Base-by-base conservation (phyloP, 2,329 filamentous ascomycete species). In the Lasiodiplodia hormozganensis region DNA sequence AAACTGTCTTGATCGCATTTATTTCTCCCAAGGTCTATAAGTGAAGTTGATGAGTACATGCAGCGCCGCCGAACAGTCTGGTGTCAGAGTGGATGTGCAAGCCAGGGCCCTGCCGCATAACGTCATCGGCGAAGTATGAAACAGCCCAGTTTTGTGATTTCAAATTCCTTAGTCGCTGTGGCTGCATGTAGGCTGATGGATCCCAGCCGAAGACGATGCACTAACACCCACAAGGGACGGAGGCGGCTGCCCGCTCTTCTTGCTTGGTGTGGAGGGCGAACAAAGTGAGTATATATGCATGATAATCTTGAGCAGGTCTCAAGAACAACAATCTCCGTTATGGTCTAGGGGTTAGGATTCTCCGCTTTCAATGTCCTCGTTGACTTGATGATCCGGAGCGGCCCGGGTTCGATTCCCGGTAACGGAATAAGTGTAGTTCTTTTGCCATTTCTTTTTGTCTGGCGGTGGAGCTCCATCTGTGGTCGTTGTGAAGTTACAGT, bases 321-420 rank as follows among this genome's bases (percentile, higher is more conserved):
- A 16, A 38, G 1, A 28, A 10, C 40, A 28, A 14, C 53, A 21
- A 21, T 1, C 25, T 64, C 60, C 60, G 60, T 52, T 64, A 64
- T 64, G 60, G 60, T 64, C 60, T 64, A 64, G 60, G 60, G 60
- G 60, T 64, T 64, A 64, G 60, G 60, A 64, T 64, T 64, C 47
- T 64, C 60, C 60, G 60, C 60, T 64, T 64, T 64, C 60, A 64
- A 25, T 16, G 14, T 21, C 7, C 2, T 6, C 4, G 7, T 28
- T 18, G 36, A 21, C 40, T 52, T 23, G 14, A 12, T 11, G 60
- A 51, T 31, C 60, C 60, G 60, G 60, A 64, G 47, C 60, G 60
- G 60, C 60, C 60, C 60, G 60, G 60, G 60, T 64, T 64, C 60
- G 60, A 64, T 64, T 64, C 60, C 60, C 60, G 60, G 60, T 64